Conservation (phyloP, 495 filamentous ascomycete genomes). For the Filosporella fistucella region DNA sequence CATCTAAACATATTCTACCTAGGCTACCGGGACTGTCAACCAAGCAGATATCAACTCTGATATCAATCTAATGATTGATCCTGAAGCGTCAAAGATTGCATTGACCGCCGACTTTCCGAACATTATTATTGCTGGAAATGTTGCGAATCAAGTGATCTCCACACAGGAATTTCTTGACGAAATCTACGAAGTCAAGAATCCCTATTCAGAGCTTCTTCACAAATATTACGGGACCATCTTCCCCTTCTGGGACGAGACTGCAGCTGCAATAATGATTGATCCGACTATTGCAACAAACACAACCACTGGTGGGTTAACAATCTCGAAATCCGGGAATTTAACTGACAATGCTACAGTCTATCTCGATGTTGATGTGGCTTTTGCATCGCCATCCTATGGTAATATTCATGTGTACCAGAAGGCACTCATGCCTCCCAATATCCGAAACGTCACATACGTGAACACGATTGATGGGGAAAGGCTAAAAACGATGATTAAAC, state of each 20-base stretch:
- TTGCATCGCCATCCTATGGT: slow-evolving; percentile 5
- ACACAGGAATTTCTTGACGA: slow-evolving; percentile 10
- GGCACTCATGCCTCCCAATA: slow-evolving; percentile 4
- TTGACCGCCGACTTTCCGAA: slow-evolving; percentile 6
- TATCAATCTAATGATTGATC: slow-evolving; percentile 12
- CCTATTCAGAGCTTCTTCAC: slow-evolving; percentile 7
- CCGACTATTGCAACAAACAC: slow-evolving; percentile 4
- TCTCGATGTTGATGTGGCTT: slow-evolving; percentile 8
- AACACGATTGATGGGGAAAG: slow-evolving; percentile 6
- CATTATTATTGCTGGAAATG: slow-evolving; percentile 12
- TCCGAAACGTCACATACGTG: slow-evolving; percentile 10
- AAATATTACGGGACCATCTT: slow-evolving; percentile 2
- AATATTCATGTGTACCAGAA: slow-evolving; percentile 11
- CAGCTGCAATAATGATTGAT: slow-evolving; percentile 5
- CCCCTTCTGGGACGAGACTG: slow-evolving; percentile 15
- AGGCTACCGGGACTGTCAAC: neutral
- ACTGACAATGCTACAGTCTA: slow-evolving; percentile 5
- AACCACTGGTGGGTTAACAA: neutral
- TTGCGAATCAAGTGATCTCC: slow-evolving; percentile 11
- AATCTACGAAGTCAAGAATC: slow-evolving; percentile 10
- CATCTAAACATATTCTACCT: too few species aligned
- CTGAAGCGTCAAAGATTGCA: slow-evolving; percentile 9
- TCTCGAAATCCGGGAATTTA: neutral
- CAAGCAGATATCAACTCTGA: slow-evolving; percentile 11
- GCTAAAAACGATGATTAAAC: slow-evolving; percentile 9